phyloP scores from a whole-genome alignment of 2,329 filamentous ascomycete species.

The Fonsecaea multimorphosa region DNA sequence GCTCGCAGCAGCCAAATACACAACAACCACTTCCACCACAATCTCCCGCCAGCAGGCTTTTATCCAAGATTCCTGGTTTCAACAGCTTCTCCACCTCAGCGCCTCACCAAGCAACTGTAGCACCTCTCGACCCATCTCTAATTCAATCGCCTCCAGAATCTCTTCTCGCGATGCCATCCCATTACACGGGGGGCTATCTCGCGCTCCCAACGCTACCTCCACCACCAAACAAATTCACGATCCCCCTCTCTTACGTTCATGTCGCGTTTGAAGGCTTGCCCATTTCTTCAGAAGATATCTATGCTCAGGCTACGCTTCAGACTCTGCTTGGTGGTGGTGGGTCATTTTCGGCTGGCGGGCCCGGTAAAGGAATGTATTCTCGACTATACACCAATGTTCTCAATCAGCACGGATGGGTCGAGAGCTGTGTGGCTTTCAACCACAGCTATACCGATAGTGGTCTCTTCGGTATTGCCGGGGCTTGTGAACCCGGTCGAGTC shows the following conservation, averaged over 20 bases:
- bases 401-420: slow-evolving; percentile 97
- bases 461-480: slow-evolving; percentile 89
- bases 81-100: slow-evolving; percentile 85
- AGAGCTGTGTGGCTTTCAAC: slow-evolving; percentile 95
- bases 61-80: slow-evolving; percentile 86
- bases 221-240: slow-evolving; percentile 75
- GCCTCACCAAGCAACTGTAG: slow-evolving; percentile 65
- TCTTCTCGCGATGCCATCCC: slow-evolving; percentile 69
- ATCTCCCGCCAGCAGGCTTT: slow-evolving; percentile 58
- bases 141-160: slow-evolving; percentile 53
- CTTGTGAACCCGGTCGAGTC: slow-evolving; percentile 79
- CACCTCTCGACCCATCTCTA: slow-evolving; percentile 57
- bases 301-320: slow-evolving; percentile 92
- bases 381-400: slow-evolving; percentile 96
- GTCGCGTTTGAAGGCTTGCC: slow-evolving; percentile 94
- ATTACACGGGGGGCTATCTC: slow-evolving; percentile 93
- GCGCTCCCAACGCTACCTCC: slow-evolving; percentile 81
- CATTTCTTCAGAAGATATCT: slow-evolving; percentile 89
- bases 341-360: slow-evolving; percentile 94
- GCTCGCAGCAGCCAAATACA: slow-evolving; percentile 49
- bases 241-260: slow-evolving; percentile 88
- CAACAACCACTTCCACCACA: slow-evolving; percentile 45
- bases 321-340: slow-evolving; percentile 94
- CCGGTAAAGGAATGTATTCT: slow-evolving; percentile 99
- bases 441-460: slow-evolving; percentile 96